Evolutionary conservation across 2,329 filamentous ascomycete species (phyloP).

Genomic region (Sclerotinia minor): DNA sequence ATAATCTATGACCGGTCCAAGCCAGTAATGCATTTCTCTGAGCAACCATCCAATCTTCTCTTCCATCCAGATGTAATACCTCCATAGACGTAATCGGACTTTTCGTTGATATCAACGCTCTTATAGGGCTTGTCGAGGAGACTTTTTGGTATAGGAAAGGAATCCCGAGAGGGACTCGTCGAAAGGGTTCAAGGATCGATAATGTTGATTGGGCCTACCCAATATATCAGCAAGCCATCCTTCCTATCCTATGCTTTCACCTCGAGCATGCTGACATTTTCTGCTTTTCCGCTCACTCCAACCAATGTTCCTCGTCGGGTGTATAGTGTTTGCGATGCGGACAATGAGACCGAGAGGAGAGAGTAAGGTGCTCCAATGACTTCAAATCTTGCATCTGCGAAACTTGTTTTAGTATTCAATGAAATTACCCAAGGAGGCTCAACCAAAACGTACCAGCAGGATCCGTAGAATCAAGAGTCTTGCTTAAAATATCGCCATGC

Average conservation of each 20-base stretch:
- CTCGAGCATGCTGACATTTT: conserved; percentile 64
- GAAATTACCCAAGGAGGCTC: neutral
- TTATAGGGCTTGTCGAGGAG: conserved; percentile 83
- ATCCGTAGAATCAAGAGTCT: conserved; percentile 45
- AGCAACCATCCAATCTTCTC: conserved; percentile 90
- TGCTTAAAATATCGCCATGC: conserved; percentile 57
- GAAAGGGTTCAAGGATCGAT: conserved; percentile 80
- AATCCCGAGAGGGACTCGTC: conserved; percentile 76
- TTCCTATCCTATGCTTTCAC: conserved; percentile 20
- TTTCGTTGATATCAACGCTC: conserved; percentile 84
- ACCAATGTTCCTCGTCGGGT: conserved; percentile 90
- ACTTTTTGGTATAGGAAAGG: conserved; percentile 95
- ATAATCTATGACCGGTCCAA: conserved; percentile 89
- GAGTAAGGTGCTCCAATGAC: conserved; percentile 91
- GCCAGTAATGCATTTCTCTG: conserved; percentile 88
- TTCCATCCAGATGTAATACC: conserved; percentile 86
- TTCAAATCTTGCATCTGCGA: conserved; percentile 86
- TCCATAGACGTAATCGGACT: conserved; percentile 84
- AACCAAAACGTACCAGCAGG: conserved; percentile 32
- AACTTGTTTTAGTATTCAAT: conserved; percentile 21
- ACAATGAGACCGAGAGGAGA: conserved; percentile 87
- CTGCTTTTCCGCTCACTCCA: conserved; percentile 82
- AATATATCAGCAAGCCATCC: conserved; percentile 27
- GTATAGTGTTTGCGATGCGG: conserved; percentile 90
- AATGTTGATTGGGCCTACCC: conserved; percentile 81